Conservation (phyloP, 208 protist genomes). For the Phytomonas serpens region DNA sequence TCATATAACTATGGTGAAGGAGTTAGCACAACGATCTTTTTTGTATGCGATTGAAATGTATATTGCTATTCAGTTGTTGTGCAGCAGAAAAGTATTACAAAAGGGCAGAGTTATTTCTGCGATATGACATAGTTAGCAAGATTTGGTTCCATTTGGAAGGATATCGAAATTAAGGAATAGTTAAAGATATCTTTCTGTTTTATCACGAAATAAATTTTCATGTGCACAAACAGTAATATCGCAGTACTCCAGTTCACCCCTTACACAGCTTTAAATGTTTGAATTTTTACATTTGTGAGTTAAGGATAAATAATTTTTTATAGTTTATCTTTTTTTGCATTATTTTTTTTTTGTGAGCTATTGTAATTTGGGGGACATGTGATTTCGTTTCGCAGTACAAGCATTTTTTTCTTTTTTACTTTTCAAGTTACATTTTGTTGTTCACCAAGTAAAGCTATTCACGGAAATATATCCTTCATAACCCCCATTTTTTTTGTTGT, state of each 20-base stretch:
- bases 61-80: neutral
- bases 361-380: slow-evolving; percentile 3
- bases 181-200: slow-evolving; percentile 2
- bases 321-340: slow-evolving; percentile 5
- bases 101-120: neutral
- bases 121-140: neutral
- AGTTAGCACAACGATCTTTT: neutral
- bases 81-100: neutral
- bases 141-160: neutral
- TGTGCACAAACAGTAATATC: neutral
- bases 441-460: neutral
- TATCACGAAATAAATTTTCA: too few species aligned
- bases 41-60: neutral
- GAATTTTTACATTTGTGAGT: neutral
- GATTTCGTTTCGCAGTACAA: slow-evolving; percentile 9
- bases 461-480: neutral
- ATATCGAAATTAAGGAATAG: neutral
- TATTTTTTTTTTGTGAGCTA: slow-evolving; percentile 7
- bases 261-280: neutral
- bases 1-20: neutral
- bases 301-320: neutral
- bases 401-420: slow-evolving; percentile 7
- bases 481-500: neutral
- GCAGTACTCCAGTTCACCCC: neutral
- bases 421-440: slow-evolving; percentile 6